Base-by-base conservation (phyloP, 1,139 yeast species). In the Candida neerlandica region DNA sequence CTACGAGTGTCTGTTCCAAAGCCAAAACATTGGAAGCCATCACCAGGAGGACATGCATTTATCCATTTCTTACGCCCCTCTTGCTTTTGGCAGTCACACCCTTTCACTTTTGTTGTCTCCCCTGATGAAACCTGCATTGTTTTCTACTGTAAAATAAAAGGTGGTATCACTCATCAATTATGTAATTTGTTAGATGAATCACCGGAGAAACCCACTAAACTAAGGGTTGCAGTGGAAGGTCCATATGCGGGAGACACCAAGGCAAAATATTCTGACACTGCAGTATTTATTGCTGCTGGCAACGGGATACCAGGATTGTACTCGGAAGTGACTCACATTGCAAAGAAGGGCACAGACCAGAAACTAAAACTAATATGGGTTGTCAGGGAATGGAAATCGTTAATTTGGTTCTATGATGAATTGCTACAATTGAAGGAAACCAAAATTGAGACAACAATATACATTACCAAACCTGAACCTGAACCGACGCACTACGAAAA, bases 1-100 rank as follows among this genome's bases (percentile, higher is more conserved):
- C 63, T 78, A 19, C 70, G 70, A 56, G 69, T 79, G 0, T 57
- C 62, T 3, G 67, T 77, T 1, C 75, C 78, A 1, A 73, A 64
- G 44, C 78, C 80, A 14, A 55, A 52, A 1, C 57, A 65, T 52
- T 78, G 81, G 81, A 61, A 65, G 27, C 59, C 75, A 1, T 58
- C 65, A 42, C 80, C 82, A 7, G 85, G 84, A 27, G 79, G 82
- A 2, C 82, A 79, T 58, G 83, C 81, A 0, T 81, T 75, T 50
- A 65, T 81, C 32, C 73, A 78, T 54, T 79, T 81, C 58, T 51
- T 77, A 40, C 61, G 62, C 41, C 67, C 69, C 3, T 48, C 60
- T 15, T 65, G 64, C 49, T 74, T 73, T 56, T 74, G 75, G 75
- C 79, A 74, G 54, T 71, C 77, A 2, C 79, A 74, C 55, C 78